These are phyloP conservation scores for Hygrocybe punicea DNA, from an alignment of 768 basidiomycete species.

Conservation along the genomic window DNA sequence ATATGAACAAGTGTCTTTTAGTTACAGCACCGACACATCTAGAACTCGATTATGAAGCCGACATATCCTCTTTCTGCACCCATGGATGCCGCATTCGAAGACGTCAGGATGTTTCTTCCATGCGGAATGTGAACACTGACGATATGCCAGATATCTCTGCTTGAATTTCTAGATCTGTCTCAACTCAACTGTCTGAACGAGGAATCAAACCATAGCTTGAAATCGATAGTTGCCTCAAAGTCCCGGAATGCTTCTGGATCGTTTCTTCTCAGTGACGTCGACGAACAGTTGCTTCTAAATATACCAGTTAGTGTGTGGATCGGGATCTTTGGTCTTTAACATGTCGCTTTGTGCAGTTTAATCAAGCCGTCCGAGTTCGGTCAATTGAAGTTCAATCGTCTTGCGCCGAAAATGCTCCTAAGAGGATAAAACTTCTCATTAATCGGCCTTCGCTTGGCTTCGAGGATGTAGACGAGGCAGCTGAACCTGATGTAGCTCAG, in stretches of 20 bases:
- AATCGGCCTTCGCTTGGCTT: slow-evolving; percentile 63
- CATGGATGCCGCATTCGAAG: too few relatives aligned
- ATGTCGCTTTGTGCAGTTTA: slow-evolving; percentile 47
- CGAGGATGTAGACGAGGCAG: slow-evolving; percentile 56
- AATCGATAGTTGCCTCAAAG: slow-evolving; percentile 46
- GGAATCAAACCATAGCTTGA: slow-evolving; percentile 45
- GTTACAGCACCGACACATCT: too few relatives aligned
- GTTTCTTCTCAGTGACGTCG: slow-evolving; percentile 65
- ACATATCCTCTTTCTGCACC: too few relatives aligned
- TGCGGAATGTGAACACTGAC: too few relatives aligned
- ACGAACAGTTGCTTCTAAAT: slow-evolving; percentile 68
- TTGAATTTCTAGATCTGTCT: slow-evolving; percentile 54
- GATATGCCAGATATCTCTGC: slow-evolving; percentile 53
- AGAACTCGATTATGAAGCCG: too few relatives aligned
- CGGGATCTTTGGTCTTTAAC: neutral
- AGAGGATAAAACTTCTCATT: slow-evolving; percentile 56
- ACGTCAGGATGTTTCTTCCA: too few relatives aligned
- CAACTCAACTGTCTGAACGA: slow-evolving; percentile 76
- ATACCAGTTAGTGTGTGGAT: slow-evolving; percentile 52
- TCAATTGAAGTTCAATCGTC: slow-evolving; percentile 51
- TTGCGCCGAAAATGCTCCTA: slow-evolving; percentile 48
- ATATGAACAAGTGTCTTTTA: too few relatives aligned
- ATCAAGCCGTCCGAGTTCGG: slow-evolving; percentile 62
- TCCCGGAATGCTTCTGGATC: slow-evolving; percentile 41
- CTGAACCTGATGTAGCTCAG: slow-evolving; percentile 53